Percentiles rank a stretch among this genome's conserved stretches.
Conservation (phyloP, 164 flowering plant species). For the Macadamia integrifolia region DNA sequence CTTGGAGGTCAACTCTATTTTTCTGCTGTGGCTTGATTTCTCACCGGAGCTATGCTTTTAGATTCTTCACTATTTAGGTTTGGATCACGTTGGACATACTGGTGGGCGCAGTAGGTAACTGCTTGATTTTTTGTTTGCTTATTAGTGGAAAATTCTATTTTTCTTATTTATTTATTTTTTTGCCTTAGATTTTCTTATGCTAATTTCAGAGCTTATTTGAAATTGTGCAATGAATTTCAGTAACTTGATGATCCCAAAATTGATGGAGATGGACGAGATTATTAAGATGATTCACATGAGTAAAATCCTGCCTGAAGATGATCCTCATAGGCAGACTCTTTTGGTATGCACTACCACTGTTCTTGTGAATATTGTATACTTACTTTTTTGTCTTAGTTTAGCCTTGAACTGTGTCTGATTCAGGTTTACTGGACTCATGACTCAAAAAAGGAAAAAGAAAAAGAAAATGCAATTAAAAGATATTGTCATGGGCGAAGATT, state of each 20-base stretch:
- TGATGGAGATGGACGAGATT: constrained; percentile 91
- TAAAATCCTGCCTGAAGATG: constrained; percentile 20
- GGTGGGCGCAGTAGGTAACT: constrained; percentile 84
- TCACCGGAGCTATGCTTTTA: constrained; percentile 30
- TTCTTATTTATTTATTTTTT: neutral
- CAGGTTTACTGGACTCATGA: neutral
- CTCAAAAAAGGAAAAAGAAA: neutral
- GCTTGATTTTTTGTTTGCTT: constrained; percentile 5
- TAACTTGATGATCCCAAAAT: constrained; percentile 70
- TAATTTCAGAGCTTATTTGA: neutral
- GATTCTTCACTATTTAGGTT: constrained; percentile 97
- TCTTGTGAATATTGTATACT: constrained; percentile 4
- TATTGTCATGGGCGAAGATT: neutral
- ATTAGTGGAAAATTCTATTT: neutral
- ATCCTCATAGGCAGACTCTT: constrained; percentile 44
- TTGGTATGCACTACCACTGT: constrained; percentile 57
- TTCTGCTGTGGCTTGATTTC: neutral
- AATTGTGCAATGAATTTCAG: constrained; percentile 32
- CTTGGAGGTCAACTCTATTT: neutral
- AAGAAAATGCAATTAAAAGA: neutral
- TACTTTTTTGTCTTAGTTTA: constrained; percentile 1
- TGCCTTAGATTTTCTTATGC: neutral
- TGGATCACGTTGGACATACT: constrained; percentile 98
- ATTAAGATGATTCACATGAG: constrained; percentile 58
- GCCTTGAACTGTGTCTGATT: neutral